phyloP scores from a whole-genome alignment of 2,329 filamentous ascomycete species.

The Arthrobotrys entomopaga region DNA sequence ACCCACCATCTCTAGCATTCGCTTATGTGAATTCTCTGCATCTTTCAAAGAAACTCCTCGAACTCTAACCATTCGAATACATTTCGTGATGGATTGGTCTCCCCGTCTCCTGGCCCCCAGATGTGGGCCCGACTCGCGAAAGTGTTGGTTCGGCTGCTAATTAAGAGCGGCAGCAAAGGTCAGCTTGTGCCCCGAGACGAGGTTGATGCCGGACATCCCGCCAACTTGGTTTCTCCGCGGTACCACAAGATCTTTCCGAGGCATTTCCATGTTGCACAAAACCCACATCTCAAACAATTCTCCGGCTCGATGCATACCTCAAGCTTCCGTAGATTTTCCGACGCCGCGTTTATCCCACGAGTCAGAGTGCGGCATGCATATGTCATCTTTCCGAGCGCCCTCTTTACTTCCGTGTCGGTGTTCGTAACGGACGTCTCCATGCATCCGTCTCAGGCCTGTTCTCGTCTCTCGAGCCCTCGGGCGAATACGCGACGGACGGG shows the following conservation, averaged over 20 bases:
- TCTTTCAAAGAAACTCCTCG: no score
- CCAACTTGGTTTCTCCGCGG: constrained; percentile 10
- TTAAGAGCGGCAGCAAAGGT: constrained; percentile 15
- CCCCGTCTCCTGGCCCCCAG: constrained; percentile 7
- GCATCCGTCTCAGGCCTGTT: neutral
- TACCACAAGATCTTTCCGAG: neutral
- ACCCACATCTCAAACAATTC: neutral
- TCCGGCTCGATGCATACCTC: neutral
- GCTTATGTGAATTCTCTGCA: no score
- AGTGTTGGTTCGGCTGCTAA: constrained; percentile 22
- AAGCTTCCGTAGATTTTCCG: constrained; percentile 14
- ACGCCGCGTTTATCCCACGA: constrained; percentile 6
- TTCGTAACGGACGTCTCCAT: neutral
- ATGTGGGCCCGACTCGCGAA: neutral
- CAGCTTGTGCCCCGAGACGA: constrained; percentile 39
- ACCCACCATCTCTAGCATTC: no score
- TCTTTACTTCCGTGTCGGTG: constrained; percentile 32
- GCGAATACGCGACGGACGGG: neutral
- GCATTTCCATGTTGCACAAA: constrained; percentile 10
- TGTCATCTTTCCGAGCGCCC: neutral
- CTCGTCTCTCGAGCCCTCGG: neutral
- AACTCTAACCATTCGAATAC: no score
- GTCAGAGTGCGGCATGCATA: neutral
- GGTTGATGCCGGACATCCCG: neutral
- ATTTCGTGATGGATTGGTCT: no score